Conservation (phyloP, 768 basidiomycete species). For the Russula lepida region DNA sequence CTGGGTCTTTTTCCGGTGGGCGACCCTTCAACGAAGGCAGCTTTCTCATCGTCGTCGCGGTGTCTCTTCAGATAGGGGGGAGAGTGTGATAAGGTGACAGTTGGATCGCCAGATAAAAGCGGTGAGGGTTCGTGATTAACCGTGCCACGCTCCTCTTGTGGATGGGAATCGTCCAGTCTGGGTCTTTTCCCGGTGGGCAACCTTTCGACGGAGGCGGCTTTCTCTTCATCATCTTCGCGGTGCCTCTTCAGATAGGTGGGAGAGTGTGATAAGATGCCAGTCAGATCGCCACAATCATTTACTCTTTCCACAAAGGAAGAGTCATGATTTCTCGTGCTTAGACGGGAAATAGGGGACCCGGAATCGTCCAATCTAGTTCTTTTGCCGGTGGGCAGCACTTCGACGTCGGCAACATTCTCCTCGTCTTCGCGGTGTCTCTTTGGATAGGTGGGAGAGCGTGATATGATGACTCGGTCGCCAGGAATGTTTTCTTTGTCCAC, state of each 20-base stretch:
- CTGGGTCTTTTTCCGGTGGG: slow-evolving; percentile 2
- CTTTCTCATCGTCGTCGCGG: background rate
- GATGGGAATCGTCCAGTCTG: background rate
- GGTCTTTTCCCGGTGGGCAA: slow-evolving; percentile 2
- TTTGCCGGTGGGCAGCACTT: background rate
- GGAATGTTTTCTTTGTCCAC: background rate
- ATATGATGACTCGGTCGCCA: background rate
- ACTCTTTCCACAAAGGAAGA: too few relatives aligned
- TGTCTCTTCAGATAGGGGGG: background rate
- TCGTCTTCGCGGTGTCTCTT: slow-evolving; percentile 6
- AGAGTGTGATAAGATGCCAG: background rate
- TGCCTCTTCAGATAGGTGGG: background rate
- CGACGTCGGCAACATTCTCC: background rate
- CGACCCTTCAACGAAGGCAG: background rate
- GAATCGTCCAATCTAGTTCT: background rate
- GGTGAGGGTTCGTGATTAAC: too few relatives aligned
- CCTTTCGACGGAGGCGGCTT: background rate
- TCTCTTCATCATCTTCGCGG: background rate
- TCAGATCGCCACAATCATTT: background rate
- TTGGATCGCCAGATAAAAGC: background rate
- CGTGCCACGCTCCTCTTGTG: too few relatives aligned
- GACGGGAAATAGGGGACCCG: too few relatives aligned
- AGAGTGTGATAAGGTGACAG: background rate
- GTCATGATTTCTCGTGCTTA: too few relatives aligned
- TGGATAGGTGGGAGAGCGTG: background rate